These are phyloP conservation scores for Venturia asperata DNA, from an alignment of 2,329 filamentous ascomycete species.

Conservation along the genomic window DNA sequence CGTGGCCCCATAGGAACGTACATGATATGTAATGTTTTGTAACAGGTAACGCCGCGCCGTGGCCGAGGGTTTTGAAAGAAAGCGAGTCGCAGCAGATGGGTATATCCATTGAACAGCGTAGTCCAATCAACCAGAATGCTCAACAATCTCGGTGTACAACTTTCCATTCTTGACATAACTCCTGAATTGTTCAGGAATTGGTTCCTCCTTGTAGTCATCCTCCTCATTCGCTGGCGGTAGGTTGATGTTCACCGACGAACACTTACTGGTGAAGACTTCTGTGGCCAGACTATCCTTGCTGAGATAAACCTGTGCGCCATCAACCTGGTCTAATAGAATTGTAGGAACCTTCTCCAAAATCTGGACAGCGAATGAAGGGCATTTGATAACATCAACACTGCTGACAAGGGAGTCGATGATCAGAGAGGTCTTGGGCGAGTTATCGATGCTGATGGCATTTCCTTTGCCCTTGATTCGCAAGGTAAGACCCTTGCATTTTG, in stretches of 20 bases:
- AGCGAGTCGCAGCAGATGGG: background rate
- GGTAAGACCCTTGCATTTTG: constrained; percentile 83
- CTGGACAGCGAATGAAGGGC: constrained; percentile 87
- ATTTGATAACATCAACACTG: constrained; percentile 92
- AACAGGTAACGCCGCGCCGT: constrained; percentile 3
- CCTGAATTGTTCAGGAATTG: constrained; percentile 86
- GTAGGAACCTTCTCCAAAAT: constrained; percentile 81
- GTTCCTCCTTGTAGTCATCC: constrained; percentile 79
- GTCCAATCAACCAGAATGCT: constrained; percentile 64
- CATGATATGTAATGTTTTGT: background rate
- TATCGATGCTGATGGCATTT: constrained; percentile 94
- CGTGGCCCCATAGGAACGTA: background rate
- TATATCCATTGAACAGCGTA: constrained; percentile 9
- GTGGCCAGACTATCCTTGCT: constrained; percentile 69
- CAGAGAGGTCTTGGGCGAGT: constrained; percentile 74
- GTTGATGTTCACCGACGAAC: constrained; percentile 77
- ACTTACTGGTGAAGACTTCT: constrained; percentile 87
- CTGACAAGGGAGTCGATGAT: constrained; percentile 86
- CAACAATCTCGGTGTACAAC: constrained; percentile 87
- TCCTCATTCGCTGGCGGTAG: constrained; percentile 61
- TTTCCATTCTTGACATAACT: constrained; percentile 69
- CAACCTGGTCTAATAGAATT: constrained; percentile 85
- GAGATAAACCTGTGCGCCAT: constrained; percentile 82
- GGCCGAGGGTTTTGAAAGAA: background rate
- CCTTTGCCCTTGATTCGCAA: constrained; percentile 87